A percentile compares a stretch with the other conserved stretches of the same genome.
These are phyloP conservation scores for Phytophthora idaei DNA, from an alignment of 352 stramenopile species.

Conservation along the genomic window DNA sequence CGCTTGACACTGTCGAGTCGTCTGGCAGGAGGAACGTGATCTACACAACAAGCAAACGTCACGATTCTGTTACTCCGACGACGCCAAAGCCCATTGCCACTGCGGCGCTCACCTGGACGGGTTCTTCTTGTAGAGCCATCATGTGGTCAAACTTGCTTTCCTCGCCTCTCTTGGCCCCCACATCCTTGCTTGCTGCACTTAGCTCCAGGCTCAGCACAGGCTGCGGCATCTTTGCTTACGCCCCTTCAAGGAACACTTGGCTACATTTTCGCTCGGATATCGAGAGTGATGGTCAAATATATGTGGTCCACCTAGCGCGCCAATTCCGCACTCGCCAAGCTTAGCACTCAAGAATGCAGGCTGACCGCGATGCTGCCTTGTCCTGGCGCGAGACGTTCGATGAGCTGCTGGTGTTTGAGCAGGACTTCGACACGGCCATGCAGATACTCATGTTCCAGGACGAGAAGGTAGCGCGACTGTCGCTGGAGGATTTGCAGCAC, in stretches of 20 bases:
- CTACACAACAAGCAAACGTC: slow-evolving; percentile 22
- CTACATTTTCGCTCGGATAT: slow-evolving; percentile 7
- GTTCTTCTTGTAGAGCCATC: slow-evolving; percentile 60
- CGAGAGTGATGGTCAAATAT: slow-evolving; percentile 27
- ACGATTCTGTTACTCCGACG: background rate
- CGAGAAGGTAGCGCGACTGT: slow-evolving; percentile 47
- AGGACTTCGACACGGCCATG: slow-evolving; percentile 76
- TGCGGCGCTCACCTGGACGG: slow-evolving; percentile 40
- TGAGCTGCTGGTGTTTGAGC: slow-evolving; percentile 55
- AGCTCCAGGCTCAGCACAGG: slow-evolving; percentile 33
- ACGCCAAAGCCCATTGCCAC: background rate
- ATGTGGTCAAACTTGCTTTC: slow-evolving; percentile 71
- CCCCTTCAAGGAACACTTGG: slow-evolving; percentile 22
- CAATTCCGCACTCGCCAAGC: slow-evolving; percentile 14
- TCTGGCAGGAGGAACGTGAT: slow-evolving; percentile 64
- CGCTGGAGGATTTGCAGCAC: slow-evolving; percentile 32
- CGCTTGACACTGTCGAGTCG: slow-evolving; percentile 51
- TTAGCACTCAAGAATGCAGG: slow-evolving; percentile 6
- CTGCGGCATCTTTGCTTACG: slow-evolving; percentile 33
- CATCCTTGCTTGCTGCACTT: slow-evolving; percentile 32
- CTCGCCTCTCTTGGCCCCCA: slow-evolving; percentile 7
- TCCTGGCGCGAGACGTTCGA: slow-evolving; percentile 27
- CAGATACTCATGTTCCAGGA: slow-evolving; percentile 66
- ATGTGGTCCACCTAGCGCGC: slow-evolving; percentile 20
- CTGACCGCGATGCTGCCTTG: background rate